Conservation (phyloP, 257 asterid species). For the Solanum virginianum region DNA sequence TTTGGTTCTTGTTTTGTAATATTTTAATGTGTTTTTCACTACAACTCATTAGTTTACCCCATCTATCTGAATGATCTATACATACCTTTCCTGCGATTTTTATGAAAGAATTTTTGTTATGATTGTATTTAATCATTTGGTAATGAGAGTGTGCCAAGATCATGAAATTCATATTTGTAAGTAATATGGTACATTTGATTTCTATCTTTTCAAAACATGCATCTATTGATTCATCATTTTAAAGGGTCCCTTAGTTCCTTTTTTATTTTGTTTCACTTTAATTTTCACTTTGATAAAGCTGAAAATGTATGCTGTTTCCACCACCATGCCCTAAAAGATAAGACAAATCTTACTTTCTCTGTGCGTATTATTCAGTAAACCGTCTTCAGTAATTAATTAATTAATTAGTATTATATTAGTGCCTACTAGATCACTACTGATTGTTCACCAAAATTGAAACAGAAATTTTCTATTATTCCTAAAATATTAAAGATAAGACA, state of each 20-base stretch:
- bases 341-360: neutral
- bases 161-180: neutral
- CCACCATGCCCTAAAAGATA: conserved; percentile 4
- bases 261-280: neutral
- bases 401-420: neutral
- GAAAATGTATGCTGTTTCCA: neutral
- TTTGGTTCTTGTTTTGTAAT: neutral
- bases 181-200: conserved; percentile 4
- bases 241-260: neutral
- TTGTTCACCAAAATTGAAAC: neutral
- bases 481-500: neutral
- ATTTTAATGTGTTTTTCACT: neutral
- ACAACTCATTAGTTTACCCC: too few relatives aligned
- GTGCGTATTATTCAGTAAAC: neutral
- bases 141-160: conserved; percentile 2
- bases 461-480: neutral
- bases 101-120: neutral
- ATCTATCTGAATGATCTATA: neutral
- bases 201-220: neutral
- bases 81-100: neutral
- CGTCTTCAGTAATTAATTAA: neutral
- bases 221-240: conserved; percentile 8
- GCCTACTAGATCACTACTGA: neutral
- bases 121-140: conserved; percentile 12
- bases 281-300: neutral